Evolutionary conservation across 805 yeast species (phyloP), one percentile per base, ranked within the genome.

Genomic region (Suhomyces pyralidae): DNA sequence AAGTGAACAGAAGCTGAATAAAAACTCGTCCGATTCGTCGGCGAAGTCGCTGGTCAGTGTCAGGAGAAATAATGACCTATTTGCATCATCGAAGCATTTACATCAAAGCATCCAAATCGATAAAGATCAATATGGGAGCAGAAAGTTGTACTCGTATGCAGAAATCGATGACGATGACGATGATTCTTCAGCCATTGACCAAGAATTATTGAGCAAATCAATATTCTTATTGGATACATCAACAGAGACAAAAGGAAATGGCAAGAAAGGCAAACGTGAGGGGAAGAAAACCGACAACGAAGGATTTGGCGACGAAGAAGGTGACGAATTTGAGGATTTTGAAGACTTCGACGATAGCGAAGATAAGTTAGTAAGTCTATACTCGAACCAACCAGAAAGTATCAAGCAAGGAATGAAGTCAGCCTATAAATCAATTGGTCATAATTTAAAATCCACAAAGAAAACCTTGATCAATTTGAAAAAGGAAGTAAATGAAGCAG

Each of bases 371-470:
- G 77, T 87, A 4, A 88, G 96, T 69, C 74, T 88, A 19, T 90
- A 91, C 67, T 90, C 96, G 1, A 83, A 89, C 62, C 97, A 90
- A 64, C 98, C 98, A 0, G 72, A 71, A 10, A 82, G 80, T 51
- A 66, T 88, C 22, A 81, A 80, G 55, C 85, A 85, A 58, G 98
- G 98, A 0, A 64, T 92, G 14, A 78, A 76, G 53, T 77, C 79
- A n/a, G 97, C 97, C 0, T 88, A 86, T 64, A 74, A 74, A 47
- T 82, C 96, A 2, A 66, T 92, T 43, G 92, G 86, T 9, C 77
- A 79, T 53, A 90, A 90, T 60, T 70, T 90, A 38, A 69, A 72
- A 14, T 73, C 85, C 15, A 94, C 97, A 0, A 80, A 78, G 59
- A 80, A 81, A 48, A 86, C 88, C 0, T 70, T 92, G 7, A 60